A percentile compares a stretch with the other conserved stretches of the same genome.
Conservation (phyloP, 306 rosid genomes). For the Casuarina glauca region DNA sequence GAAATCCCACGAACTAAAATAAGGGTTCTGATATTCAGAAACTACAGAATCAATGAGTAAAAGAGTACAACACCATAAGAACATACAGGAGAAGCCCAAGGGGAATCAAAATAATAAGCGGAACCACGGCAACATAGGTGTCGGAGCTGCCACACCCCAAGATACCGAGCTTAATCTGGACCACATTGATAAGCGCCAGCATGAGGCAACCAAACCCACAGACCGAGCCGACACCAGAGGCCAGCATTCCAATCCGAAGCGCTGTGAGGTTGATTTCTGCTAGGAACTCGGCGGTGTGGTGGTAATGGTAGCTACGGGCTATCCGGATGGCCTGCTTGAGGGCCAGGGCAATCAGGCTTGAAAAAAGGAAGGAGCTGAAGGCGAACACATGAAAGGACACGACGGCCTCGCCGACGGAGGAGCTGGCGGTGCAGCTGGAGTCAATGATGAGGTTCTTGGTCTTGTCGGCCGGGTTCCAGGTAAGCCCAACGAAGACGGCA, state of each 20-base stretch:
- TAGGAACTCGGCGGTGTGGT: slow-evolving; percentile 43
- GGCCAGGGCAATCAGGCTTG: slow-evolving; percentile 82
- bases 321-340: slow-evolving; percentile 86
- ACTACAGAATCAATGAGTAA: slow-evolving; percentile 43
- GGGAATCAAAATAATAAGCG: slow-evolving; percentile 69
- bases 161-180: slow-evolving; percentile 88
- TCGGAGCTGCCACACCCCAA: slow-evolving; percentile 62
- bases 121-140: slow-evolving; percentile 58
- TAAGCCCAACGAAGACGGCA: slow-evolving; percentile 74
- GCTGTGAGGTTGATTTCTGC: slow-evolving; percentile 51
- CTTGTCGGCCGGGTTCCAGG: slow-evolving; percentile 81
- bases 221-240: slow-evolving; percentile 74
- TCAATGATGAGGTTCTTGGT: slow-evolving; percentile 41
- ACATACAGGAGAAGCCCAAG: slow-evolving; percentile 55
- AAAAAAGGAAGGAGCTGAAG: slow-evolving; percentile 96
- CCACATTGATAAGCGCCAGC: slow-evolving; percentile 73
- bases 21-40: not conserved
- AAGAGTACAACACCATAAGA: slow-evolving; percentile 63
- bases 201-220: slow-evolving; percentile 63
- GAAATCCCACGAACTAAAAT: too few relatives aligned
- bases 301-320: slow-evolving; percentile 39
- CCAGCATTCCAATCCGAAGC: slow-evolving; percentile 74
- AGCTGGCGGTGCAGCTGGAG: slow-evolving; percentile 46
- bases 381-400: slow-evolving; percentile 90
- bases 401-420: slow-evolving; percentile 64